Evolutionary conservation across 441 rosid genomes (phyloP).

Genomic region (Populus trichocarpa): DNA sequence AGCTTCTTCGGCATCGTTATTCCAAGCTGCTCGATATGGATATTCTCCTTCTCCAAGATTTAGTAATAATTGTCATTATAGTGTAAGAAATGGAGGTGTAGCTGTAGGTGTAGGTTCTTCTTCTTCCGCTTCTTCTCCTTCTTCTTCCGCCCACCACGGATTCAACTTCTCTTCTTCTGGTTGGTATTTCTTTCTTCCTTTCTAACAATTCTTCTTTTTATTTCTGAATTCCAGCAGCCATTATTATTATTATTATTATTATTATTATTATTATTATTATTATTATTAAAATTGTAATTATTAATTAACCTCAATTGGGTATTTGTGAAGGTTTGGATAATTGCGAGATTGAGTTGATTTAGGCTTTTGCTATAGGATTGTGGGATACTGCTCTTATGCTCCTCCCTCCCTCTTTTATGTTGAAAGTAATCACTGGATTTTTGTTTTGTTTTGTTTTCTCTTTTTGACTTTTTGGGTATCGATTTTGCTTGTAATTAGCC

Average conservation of each 20-base stretch:
- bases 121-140: constrained; percentile 16
- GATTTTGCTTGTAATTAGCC: not conserved
- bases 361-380: not conserved
- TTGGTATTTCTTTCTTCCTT: not conserved
- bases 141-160: constrained; percentile 19
- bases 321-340: not conserved
- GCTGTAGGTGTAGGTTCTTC: not conserved
- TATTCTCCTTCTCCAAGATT: constrained; percentile 16
- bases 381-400: not conserved
- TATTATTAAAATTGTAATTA: not conserved
- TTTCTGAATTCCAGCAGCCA: not conserved
- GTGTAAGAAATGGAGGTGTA: constrained; percentile 17
- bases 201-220: not conserved
- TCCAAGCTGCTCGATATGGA: constrained; percentile 19
- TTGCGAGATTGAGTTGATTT: not conserved
- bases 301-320: not conserved
- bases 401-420: not conserved
- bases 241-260: not conserved
- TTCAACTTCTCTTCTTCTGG: constrained; percentile 20
- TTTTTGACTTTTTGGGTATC: not conserved
- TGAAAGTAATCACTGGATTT: not conserved
- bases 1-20: constrained; percentile 15
- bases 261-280: not conserved
- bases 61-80: not conserved
- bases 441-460: not conserved